Evolutionary conservation across 208 protist species (phyloP), one percentile per base, ranked within the genome.

Genomic region (Leishmania tarentolae): DNA sequence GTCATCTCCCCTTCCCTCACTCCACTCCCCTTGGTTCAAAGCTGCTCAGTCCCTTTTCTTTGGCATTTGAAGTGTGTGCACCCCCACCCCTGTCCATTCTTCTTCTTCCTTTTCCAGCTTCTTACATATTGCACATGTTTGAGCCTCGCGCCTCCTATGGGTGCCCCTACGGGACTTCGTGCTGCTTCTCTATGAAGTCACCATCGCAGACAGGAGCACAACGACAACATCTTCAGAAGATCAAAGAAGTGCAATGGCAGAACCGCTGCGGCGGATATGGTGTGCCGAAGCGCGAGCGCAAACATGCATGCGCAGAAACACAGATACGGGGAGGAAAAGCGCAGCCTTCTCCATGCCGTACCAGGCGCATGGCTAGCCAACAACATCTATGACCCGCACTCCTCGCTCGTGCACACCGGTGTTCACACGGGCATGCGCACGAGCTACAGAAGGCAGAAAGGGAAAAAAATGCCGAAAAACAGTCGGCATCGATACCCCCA

Each of bases 101-200:
- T 52, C 44, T 73, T 44, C 19, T 53, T 73, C 69, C 28, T 50
- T 35, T 50, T 0, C 3, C 21, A 47, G 3, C 24, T 9, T n/a
- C 42, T 8, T 47, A 4, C 17, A n/a, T n/a, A 35, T 46, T 21
- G 44, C 40, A 37, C 31, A 46, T 31, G 11, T 50, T 52, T 24
- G 24, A 50, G 31, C 19, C 44, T 53, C 46, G 44, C 44, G 44
- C 9, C 69, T 40, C 47, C 65, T 28, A 9, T 17, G 31, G 66
- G 3, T 35, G 13, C 17, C 6, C 63, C 24, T 4, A 11, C 15
- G 40, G 66, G 24, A 40, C 31, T 46, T 46, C 15, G 15, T 71
- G 37, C 21, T 71, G 31, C 40, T 42, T 71, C 40, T 71, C 65
- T 71, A 71, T 71, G 66, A 71, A 24, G 66, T 71, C 66, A 4